A percentile compares a stretch with the other conserved stretches of the same genome.
These are phyloP conservation scores for Alternaria sp. DNA, from an alignment of 2,329 filamentous ascomycete species.

Conservation along the genomic window DNA sequence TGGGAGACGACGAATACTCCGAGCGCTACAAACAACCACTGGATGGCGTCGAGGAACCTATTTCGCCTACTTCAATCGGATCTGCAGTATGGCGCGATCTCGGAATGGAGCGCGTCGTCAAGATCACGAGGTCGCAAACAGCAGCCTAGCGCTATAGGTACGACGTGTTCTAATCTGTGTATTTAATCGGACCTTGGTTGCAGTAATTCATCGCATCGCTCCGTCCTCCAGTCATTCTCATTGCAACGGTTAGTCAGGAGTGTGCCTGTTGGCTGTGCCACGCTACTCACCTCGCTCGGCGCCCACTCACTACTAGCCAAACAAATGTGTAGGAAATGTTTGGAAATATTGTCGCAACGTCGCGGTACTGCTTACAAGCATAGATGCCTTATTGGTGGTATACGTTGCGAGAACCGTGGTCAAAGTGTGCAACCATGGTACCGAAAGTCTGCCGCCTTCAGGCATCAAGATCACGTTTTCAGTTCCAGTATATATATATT, in stretches of 20 bases:
- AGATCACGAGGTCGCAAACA: not conserved
- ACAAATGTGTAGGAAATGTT: not conserved
- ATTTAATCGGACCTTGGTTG: not conserved
- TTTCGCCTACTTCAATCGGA: not conserved
- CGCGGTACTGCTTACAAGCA: not conserved
- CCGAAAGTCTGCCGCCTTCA: not conserved
- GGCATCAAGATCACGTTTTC: not conserved
- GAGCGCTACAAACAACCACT: not conserved
- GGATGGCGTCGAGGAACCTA: not conserved
- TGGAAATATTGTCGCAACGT: not conserved
- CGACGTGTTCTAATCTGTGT: not conserved
- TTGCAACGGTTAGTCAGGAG: not conserved
- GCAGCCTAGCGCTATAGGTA: not conserved
- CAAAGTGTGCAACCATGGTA: not conserved
- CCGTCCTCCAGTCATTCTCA: not conserved
- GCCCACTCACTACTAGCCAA: not conserved
- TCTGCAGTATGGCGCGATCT: not conserved
- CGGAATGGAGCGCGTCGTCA: not conserved
- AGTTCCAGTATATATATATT: not conserved
- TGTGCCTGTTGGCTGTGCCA: not conserved
- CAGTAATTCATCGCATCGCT: not conserved
- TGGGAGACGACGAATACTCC: not conserved
- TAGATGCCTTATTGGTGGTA: not conserved
- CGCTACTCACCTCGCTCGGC: not conserved
- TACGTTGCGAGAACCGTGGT: not conserved